Evolutionary conservation across 2,329 filamentous ascomycete species (phyloP).

Genomic region (Eutypella sp.): DNA sequence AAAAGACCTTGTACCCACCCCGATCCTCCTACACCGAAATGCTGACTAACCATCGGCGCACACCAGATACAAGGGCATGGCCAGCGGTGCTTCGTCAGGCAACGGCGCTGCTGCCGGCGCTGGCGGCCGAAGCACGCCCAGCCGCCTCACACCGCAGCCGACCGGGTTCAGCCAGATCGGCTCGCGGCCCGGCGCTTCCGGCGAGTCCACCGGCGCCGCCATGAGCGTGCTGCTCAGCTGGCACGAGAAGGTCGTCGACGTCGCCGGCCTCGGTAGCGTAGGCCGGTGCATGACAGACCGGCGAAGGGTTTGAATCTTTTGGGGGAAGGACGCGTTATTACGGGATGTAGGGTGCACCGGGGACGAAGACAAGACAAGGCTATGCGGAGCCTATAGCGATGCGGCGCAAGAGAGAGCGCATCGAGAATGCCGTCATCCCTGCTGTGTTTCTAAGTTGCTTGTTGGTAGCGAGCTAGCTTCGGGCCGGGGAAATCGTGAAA

Average conservation of each 20-base stretch:
- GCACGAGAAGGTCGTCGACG: slow-evolving; percentile 97
- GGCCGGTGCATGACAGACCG: slow-evolving; percentile 95
- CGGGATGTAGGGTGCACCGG: too few species aligned
- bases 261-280: slow-evolving; percentile 86
- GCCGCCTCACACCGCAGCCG: slow-evolving; percentile 63
- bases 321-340: slow-evolving; percentile 24
- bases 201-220: slow-evolving; percentile 71
- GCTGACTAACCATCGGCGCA: too few species aligned
- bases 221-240: slow-evolving; percentile 98
- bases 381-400: too few species aligned
- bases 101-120: slow-evolving; percentile 28
- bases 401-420: too few species aligned
- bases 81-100: slow-evolving; percentile 31
- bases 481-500: too few species aligned
- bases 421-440: too few species aligned
- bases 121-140: slow-evolving; percentile 37
- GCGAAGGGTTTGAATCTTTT: slow-evolving; percentile 78
- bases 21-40: too few species aligned
- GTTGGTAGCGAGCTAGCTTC: too few species aligned
- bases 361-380: too few species aligned
- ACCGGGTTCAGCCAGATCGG: slow-evolving; percentile 85
- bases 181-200: slow-evolving; percentile 45
- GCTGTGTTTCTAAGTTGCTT: too few species aligned
- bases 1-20: too few species aligned
- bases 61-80: slow-evolving; percentile 94